These are phyloP conservation scores for Musa acuminata DNA, from an alignment of 176 grass and related monocot species.

Conservation along the genomic window DNA sequence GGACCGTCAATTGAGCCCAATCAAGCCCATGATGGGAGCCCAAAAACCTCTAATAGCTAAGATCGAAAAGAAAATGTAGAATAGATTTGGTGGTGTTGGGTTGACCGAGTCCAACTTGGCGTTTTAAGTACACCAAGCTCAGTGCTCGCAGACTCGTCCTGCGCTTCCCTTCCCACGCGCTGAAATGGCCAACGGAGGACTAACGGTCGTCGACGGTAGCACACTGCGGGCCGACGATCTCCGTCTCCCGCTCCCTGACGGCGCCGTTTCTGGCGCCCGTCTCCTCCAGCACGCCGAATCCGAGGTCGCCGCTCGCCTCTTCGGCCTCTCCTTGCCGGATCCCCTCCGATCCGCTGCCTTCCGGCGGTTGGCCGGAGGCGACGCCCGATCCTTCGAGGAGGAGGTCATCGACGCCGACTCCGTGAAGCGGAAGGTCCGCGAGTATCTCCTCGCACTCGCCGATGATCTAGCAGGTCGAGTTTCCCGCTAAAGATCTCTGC, in stretches of 20 bases:
- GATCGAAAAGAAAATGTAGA: too few species aligned
- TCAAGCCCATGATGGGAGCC: too few species aligned
- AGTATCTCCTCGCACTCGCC: conserved; percentile 11
- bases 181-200: not conserved
- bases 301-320: conserved; percentile 4
- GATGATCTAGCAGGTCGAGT: conserved; percentile 5
- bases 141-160: not conserved
- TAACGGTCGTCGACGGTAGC: not conserved
- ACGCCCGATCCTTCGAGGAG: not conserved
- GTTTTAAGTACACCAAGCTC: too few species aligned
- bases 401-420: not conserved
- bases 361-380: not conserved
- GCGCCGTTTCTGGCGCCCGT: not conserved
- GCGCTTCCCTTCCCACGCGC: not conserved
- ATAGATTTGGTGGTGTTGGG: too few species aligned
- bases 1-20: too few species aligned
- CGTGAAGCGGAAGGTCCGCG: not conserved
- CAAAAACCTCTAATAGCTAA: too few species aligned
- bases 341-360: conserved; percentile 4
- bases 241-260: not conserved
- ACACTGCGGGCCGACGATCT: not conserved
- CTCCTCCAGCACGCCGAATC: conserved; percentile 2
- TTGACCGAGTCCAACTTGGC: too few species aligned
- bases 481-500: not conserved
- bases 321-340: not conserved